These are phyloP conservation scores for Ascochyta rabiei DNA, from an alignment of 2,329 filamentous ascomycete species.

Conservation along the genomic window DNA sequence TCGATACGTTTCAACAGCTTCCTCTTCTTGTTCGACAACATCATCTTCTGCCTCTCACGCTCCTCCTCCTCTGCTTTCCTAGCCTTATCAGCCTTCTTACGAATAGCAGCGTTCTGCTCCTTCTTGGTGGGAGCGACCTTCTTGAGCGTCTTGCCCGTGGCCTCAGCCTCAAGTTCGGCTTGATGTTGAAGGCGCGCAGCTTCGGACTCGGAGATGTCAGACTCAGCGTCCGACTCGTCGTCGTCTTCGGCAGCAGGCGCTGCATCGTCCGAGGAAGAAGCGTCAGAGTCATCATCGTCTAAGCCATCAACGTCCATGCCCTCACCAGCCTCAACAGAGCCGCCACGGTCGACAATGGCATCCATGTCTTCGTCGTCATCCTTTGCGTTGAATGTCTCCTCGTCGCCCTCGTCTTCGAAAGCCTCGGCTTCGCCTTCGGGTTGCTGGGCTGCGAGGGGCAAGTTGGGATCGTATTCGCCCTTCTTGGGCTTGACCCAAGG, in stretches of 20 bases:
- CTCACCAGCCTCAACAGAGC: conserved; percentile 55
- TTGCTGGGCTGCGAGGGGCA: conserved; percentile 85
- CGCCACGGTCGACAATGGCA: conserved; percentile 46
- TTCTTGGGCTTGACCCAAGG: conserved; percentile 89
- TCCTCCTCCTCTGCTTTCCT: conserved; percentile 77
- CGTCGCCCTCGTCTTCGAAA: conserved; percentile 62
- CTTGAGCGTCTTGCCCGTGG: conserved; percentile 67
- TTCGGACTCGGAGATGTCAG: conserved; percentile 60
- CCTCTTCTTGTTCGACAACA: conserved; percentile 97
- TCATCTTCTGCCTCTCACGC: conserved; percentile 91
- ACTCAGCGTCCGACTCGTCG: conserved; percentile 58
- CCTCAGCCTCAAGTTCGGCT: conserved; percentile 89
- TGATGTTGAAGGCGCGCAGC: conserved; percentile 74
- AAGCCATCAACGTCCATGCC: conserved; percentile 54
- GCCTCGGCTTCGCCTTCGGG: conserved; percentile 82
- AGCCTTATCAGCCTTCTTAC: conserved; percentile 69
- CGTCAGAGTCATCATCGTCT: conserved; percentile 54
- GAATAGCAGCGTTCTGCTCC: conserved; percentile 69
- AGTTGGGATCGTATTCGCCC: conserved; percentile 89
- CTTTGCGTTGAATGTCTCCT: conserved; percentile 50
- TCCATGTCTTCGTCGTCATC: conserved; percentile 44
- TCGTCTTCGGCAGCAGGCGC: conserved; percentile 49
- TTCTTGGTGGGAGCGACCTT: conserved; percentile 50
- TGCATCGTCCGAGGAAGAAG: conserved; percentile 49
- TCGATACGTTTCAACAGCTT: conserved; percentile 98